Conservation (phyloP, 345 rosid genomes). For the Acer yangbiense region DNA sequence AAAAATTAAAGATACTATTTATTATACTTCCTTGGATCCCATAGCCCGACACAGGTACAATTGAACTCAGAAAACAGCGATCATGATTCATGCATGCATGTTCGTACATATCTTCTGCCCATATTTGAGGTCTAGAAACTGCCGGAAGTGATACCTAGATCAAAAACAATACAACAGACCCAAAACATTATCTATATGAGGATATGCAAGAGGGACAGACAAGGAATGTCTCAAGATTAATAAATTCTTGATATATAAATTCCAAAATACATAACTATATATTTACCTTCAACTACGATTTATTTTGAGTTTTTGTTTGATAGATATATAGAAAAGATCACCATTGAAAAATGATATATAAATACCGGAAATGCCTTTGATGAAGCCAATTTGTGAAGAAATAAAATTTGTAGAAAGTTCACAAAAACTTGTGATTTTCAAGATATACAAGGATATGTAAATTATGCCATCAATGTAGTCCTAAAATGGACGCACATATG, state of each 20-base stretch:
- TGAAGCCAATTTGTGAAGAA: too few species aligned
- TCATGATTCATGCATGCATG: background rate
- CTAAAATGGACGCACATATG: too few species aligned
- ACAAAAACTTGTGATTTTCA: too few species aligned
- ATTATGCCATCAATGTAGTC: too few species aligned
- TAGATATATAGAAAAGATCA: too few species aligned
- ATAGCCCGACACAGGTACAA: background rate
- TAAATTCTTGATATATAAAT: background rate
- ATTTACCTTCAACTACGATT: background rate
- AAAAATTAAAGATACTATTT: background rate
- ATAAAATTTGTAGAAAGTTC: too few species aligned
- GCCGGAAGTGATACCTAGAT: background rate
- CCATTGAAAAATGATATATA: too few species aligned
- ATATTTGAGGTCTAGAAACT: background rate
- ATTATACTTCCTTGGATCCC: background rate
- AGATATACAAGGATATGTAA: too few species aligned
- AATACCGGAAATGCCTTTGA: too few species aligned
- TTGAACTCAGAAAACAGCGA: background rate
- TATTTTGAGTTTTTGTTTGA: background rate
- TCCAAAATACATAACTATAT: background rate
- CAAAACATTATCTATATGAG: background rate
- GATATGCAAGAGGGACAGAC: background rate
- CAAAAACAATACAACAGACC: background rate
- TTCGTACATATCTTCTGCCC: slow-evolving; percentile 2
- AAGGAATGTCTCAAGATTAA: slow-evolving; percentile 1